Conservation (phyloP, 1,284 basidiomycete genomes). For the Irpex sp. region DNA sequence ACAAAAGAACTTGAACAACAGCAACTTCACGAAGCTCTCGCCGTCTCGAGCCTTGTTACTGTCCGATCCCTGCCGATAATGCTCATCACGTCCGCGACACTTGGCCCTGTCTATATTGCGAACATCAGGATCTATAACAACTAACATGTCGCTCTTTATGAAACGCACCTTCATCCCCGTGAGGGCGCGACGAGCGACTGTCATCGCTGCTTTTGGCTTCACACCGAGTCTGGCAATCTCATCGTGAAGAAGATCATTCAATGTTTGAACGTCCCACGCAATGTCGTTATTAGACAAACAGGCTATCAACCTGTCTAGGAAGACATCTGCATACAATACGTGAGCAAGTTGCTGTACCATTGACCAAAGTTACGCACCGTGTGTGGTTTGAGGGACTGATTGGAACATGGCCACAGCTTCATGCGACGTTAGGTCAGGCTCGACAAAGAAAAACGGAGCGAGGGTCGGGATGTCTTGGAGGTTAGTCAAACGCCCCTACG, state of each 20-base stretch:
- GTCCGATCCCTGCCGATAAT: slow-evolving; percentile 37
- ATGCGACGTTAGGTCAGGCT: slow-evolving; percentile 53
- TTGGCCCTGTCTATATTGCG: slow-evolving; percentile 40
- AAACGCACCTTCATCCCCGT: slow-evolving; percentile 72
- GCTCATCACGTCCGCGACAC: slow-evolving; percentile 40
- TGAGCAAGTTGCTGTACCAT: background rate
- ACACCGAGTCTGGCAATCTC: slow-evolving; percentile 39
- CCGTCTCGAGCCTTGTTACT: slow-evolving; percentile 24
- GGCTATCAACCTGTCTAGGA: slow-evolving; percentile 13
- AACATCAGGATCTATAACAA: background rate
- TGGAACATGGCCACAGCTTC: slow-evolving; percentile 58
- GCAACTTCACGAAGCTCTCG: background rate
- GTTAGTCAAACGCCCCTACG: slow-evolving; percentile 66
- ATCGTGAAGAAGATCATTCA: slow-evolving; percentile 43
- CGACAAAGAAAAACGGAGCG: slow-evolving; percentile 74
- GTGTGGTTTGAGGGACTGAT: slow-evolving; percentile 27
- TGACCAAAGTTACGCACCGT: slow-evolving; percentile 13
- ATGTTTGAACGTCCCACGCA: slow-evolving; percentile 24
- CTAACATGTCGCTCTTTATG: background rate
- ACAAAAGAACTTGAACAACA: background rate
- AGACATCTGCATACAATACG: background rate
- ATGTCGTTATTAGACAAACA: slow-evolving; percentile 7
- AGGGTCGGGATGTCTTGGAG: slow-evolving; percentile 64
- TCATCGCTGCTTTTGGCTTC: slow-evolving; percentile 61
- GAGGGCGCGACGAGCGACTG: slow-evolving; percentile 69